Conservation (phyloP, 2,329 filamentous ascomycete species). For the Beauveria australis region DNA sequence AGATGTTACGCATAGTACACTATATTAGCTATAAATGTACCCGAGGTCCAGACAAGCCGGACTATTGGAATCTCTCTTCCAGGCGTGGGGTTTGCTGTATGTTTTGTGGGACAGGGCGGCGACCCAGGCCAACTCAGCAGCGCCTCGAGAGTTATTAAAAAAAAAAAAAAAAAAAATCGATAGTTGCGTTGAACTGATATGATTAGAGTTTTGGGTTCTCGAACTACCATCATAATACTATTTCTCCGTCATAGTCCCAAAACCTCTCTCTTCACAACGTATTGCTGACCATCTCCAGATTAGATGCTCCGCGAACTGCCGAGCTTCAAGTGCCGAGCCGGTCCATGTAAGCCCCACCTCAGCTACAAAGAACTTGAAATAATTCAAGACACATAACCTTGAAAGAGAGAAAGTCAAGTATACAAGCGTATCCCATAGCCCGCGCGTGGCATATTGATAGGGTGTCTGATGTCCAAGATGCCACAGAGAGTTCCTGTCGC, state of each 20-base stretch:
- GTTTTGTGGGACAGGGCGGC: neutral
- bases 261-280: neutral
- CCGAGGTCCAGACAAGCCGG: neutral
- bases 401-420: neutral
- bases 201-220: too few species aligned
- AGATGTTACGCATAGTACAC: neutral
- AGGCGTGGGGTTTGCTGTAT: neutral
- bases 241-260: neutral
- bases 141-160: too few species aligned
- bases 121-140: neutral
- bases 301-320: neutral
- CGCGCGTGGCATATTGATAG: neutral
- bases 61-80: neutral
- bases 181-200: too few species aligned
- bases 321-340: conserved; percentile 1
- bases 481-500: neutral
- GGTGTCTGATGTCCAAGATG: neutral
- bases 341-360: neutral
- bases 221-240: too few species aligned
- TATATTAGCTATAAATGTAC: neutral
- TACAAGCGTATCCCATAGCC: neutral
- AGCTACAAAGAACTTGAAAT: neutral
- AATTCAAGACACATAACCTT: neutral
- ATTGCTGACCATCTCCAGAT: neutral
- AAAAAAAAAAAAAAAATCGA: too few species aligned